Evolutionary conservation across 129 eudicot species (phyloP), one percentile per base, ranked within the genome.

Genomic region (Flaveria sonorensis): DNA sequence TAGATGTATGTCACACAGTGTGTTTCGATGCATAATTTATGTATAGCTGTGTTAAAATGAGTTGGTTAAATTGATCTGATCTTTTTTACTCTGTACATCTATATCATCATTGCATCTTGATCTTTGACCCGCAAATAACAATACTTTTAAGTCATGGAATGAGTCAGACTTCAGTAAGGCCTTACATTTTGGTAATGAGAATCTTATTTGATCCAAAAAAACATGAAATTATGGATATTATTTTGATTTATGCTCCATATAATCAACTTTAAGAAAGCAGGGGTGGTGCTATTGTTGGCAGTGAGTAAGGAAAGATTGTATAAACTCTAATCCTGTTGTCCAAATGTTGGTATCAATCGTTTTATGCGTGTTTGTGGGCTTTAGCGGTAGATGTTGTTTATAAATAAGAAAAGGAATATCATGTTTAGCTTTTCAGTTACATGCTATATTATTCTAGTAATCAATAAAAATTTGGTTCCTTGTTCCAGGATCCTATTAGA

Each of bases 401-500:
- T 10, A 42, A 40, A n/a, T 23, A 48, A 57, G 51, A 61, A 59
- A 12, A 19, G n/a, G 20, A 18, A 30, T 63, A 36, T 55, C 77
- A 56, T 76, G 51, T 46, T 47, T 50, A 76, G 10, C 23, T 50
- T 36, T 65, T 32, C 8, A 18, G 16, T 48, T 48, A 14, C 21
- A 52, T 66, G 70, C 12, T 18, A 70, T 3, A 28, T 69, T 18
- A 18, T 56, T n/a, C n/a, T 26, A 46, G 48, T 11, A 40, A 51
- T 21, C 50, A 63, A 40, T 24, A 48, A 23, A 26, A 64, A 21
- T 64, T 63, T 0, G 72, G 57, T 72, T 79, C 48, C 52, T 75
- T 64, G 24, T 77, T 51, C 68, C 89, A 90, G 92, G 86, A 85
- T 68, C 92, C 96, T 52, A 69, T 86, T 36, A 86, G 77, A 84